These are phyloP conservation scores for Aspergillus arachidicola DNA, from an alignment of 2,329 filamentous ascomycete species.

Conservation along the genomic window DNA sequence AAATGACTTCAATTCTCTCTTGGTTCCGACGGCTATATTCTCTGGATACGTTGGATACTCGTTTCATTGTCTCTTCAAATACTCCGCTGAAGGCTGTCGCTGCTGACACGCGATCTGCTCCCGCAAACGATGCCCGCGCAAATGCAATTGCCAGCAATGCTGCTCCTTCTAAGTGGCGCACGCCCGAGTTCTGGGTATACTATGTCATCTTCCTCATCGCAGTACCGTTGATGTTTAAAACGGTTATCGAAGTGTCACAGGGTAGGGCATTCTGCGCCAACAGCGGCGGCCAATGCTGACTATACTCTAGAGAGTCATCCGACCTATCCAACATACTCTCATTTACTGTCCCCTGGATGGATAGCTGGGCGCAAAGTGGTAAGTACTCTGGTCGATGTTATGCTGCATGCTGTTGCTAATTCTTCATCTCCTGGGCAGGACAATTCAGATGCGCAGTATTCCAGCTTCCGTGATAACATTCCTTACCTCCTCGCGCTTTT, in stretches of 20 bases:
- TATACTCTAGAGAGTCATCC: conserved; percentile 69
- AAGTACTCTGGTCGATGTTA: conserved; percentile 33
- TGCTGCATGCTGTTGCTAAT: conserved; percentile 9
- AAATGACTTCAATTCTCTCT: conserved; percentile 49
- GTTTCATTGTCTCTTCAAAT: conserved; percentile 71
- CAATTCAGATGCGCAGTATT: conserved; percentile 86
- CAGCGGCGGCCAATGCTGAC: conserved; percentile 17
- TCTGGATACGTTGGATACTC: conserved; percentile 69
- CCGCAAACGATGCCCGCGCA: conserved; percentile 39
- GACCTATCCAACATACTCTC: conserved; percentile 73
- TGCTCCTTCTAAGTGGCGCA: conserved; percentile 76
- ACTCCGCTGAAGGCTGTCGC: conserved; percentile 65
- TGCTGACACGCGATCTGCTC: conserved; percentile 52
- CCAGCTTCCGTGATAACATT: conserved; percentile 80
- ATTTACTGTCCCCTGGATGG: conserved; percentile 79
- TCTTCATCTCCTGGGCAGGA: conserved; percentile 58
- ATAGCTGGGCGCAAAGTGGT: conserved; percentile 88
- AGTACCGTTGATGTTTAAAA: conserved; percentile 87
- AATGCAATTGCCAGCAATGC: conserved; percentile 49
- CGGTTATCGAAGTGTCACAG: conserved; percentile 82
- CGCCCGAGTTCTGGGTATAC: conserved; percentile 84
- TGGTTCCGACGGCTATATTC: conserved; percentile 61
- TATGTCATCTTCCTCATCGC: conserved; percentile 65
- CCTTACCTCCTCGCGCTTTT: conserved; percentile 77
- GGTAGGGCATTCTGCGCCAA: conserved; percentile 50